Conservation (phyloP, 2,329 filamentous ascomycete genomes). For the Clarireedia monteithiana region DNA sequence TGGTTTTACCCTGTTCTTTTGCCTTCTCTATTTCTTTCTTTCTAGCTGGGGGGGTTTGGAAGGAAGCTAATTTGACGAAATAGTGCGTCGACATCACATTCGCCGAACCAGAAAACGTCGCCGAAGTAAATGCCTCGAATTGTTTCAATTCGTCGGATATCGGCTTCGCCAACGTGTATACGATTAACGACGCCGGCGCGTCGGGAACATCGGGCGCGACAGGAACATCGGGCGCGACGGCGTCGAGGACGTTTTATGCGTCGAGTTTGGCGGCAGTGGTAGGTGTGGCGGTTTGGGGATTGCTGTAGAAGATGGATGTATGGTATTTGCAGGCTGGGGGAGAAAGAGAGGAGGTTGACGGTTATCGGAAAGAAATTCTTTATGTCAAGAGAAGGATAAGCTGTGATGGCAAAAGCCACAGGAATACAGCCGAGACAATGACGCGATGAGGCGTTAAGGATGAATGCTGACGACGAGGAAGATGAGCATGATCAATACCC, state of each 20-base stretch:
- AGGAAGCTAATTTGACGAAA: neutral
- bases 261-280: neutral
- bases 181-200: conserved; percentile 37
- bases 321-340: neutral
- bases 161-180: conserved; percentile 50
- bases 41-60: too few relatives aligned
- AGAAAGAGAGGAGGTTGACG: too few relatives aligned
- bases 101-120: conserved; percentile 68
- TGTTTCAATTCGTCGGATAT: conserved; percentile 65
- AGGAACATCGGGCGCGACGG: neutral
- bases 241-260: neutral
- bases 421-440: too few relatives aligned
- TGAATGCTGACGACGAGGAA: too few relatives aligned
- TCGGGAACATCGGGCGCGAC: conserved; percentile 5
- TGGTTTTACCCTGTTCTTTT: conserved; percentile 11
- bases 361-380: neutral
- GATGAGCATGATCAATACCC: too few relatives aligned
- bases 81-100: conserved; percentile 96
- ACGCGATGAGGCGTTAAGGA: too few relatives aligned
- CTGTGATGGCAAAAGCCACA: too few relatives aligned
- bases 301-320: neutral
- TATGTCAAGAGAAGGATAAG: too few relatives aligned
- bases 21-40: neutral
- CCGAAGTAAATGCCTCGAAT: conserved; percentile 70
- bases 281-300: neutral